Base-by-base conservation (phyloP, 2,329 filamentous ascomycete species). In the Phaeosphaeriaceae sp. region DNA sequence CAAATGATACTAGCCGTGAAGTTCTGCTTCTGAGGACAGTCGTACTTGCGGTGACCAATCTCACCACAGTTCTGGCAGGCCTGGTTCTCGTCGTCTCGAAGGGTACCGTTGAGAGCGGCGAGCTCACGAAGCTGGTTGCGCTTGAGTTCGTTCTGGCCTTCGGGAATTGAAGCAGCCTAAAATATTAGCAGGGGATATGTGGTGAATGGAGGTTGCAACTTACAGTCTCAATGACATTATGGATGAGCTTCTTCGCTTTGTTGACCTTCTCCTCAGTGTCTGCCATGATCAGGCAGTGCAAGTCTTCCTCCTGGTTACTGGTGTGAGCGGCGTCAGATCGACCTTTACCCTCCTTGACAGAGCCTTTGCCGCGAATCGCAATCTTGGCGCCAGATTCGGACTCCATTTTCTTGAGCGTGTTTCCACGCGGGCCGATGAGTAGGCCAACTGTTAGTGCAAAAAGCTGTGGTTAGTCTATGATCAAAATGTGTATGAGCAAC, bases 371-470 rank as follows among this genome's bases (percentile, higher is more conserved):
- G 81, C 95, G 94, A 77, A 99, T 99, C 70, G 95, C 95, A 84
- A 99, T 99, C 82, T 99, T 99, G 79, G 95, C 95, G 65, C 90
- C 90, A 56, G 95, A 99, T 82, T 99, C 93, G 75, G 90, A 88
- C 80, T 99, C 95, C 95, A 99, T 99, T 81, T 97, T 99, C 85
- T 99, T 99, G 77, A 99, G 84, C 70, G 95, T 99, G 80, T 99
- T 99, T 82, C 95, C 95, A 94, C 95, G 95, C 82, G 95, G 95
- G 82, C 95, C 95, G 89, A 99, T 99, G 81, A 99, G 93, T 87
- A 99, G 89, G 82, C 95, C 95, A 88, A 99, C 95, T 99, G 80
- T 97, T 89, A 90, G 86, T 87, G 63, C 84, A 85, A 88, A 84
- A 78, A 91, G 88, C 91, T 91, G 84, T 88, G 91, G 92, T 99